Percentiles rank a stretch among this genome's conserved stretches.
phyloP scores from a whole-genome alignment of 495 filamentous ascomycete species.

The Chlorociboria aeruginascens region DNA sequence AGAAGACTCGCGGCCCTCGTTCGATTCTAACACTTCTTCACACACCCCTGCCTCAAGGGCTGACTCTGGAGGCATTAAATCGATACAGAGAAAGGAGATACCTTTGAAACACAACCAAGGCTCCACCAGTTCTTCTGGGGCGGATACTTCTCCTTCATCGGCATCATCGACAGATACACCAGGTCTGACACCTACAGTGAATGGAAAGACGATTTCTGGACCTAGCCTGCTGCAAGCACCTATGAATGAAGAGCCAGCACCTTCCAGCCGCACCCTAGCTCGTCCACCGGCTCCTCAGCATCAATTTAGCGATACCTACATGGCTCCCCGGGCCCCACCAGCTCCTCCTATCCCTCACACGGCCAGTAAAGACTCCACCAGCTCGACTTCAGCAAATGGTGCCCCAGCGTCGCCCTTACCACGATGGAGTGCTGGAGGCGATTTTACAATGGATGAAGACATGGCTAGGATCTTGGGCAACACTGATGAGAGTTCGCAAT shows the following conservation, averaged over 20 bases:
- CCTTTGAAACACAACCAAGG: constrained; percentile 10
- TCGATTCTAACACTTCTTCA: constrained; percentile 25
- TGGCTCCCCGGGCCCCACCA: constrained; percentile 47
- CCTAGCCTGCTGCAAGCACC: constrained; percentile 7
- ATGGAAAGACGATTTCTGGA: constrained; percentile 27
- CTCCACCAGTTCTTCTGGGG: constrained; percentile 12
- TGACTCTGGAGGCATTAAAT: constrained; percentile 24
- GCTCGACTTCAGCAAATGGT: constrained; percentile 22
- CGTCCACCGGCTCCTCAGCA: constrained; percentile 25
- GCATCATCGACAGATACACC: constrained; percentile 18
- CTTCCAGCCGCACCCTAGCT: constrained; percentile 11
- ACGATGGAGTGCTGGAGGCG: constrained; percentile 59
- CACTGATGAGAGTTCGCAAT: constrained; percentile 54
- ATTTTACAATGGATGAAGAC: constrained; percentile 86
- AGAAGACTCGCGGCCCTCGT: constrained; percentile 31
- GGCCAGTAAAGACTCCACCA: constrained; percentile 43
- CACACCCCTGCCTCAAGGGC: constrained; percentile 13
- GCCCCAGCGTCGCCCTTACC: constrained; percentile 51
- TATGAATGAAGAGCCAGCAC: constrained; percentile 11
- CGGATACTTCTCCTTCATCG: constrained; percentile 17
- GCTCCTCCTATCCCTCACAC: constrained; percentile 34
- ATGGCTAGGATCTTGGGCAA: constrained; percentile 68
- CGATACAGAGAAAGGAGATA: constrained; percentile 37
- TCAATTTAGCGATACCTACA: constrained; percentile 45
- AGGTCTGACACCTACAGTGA: constrained; percentile 21